Evolutionary conservation across 2,329 filamentous ascomycete genomes (phyloP).

Genomic region (Fusarium nanum): DNA sequence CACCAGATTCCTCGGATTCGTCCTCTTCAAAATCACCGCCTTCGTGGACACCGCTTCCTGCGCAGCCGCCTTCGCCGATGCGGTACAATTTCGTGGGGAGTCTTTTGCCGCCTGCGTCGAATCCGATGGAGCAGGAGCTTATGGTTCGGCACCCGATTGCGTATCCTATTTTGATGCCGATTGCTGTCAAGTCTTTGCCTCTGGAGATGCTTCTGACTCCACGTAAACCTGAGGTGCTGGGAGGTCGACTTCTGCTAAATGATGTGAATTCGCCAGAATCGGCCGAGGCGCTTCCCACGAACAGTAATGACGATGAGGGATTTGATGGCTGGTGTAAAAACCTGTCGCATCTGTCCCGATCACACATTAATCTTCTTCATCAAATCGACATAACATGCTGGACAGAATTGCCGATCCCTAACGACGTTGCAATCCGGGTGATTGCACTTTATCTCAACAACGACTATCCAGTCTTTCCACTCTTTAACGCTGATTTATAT

Average conservation of each 20-base stretch:
- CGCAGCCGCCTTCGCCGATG: not conserved
- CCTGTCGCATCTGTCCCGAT: not conserved
- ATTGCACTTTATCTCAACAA: constrained; percentile 8
- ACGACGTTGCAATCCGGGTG: not conserved
- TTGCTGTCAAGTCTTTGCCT: not conserved
- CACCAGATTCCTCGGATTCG: not conserved
- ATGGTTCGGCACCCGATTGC: not conserved
- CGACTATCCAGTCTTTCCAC: not conserved
- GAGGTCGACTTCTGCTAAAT: not conserved
- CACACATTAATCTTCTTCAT: not conserved
- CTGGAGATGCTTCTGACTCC: not conserved
- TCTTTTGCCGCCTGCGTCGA: not conserved
- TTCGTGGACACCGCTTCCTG: not conserved
- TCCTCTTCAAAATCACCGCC: not conserved
- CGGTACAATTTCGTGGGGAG: not conserved
- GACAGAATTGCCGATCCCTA: not conserved
- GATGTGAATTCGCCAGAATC: not conserved
- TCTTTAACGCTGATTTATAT: not conserved
- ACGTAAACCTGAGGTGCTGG: not conserved
- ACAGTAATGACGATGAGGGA: too few relatives aligned
- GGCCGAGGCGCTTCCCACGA: too few relatives aligned
- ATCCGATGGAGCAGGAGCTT: not conserved
- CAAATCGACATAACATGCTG: not conserved
- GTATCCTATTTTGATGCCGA: not conserved
- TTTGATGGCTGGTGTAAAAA: not conserved